These are phyloP conservation scores for Carex arenaria DNA, from an alignment of 202 grass and related monocot genomes.

Conservation along the genomic window DNA sequence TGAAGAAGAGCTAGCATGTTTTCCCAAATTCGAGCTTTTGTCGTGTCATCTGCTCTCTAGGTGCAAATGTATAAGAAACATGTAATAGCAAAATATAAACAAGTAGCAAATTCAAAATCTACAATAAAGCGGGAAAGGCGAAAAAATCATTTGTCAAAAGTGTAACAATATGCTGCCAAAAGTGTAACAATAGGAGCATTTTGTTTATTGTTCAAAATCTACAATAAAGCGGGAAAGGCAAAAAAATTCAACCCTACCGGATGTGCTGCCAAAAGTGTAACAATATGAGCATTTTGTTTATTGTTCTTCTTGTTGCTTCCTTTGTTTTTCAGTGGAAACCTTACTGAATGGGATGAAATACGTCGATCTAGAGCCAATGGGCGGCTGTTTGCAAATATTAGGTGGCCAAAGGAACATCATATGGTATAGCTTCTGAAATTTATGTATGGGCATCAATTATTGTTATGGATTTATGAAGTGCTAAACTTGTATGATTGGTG, in stretches of 20 bases:
- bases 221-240: neutral
- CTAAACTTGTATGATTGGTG: constrained; percentile 10
- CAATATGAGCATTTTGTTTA: constrained; percentile 12
- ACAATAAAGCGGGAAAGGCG: neutral
- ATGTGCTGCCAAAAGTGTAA: neutral
- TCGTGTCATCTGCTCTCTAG: neutral
- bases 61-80: neutral
- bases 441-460: neutral
- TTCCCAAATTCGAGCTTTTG: neutral
- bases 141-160: neutral
- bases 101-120: neutral
- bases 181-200: neutral
- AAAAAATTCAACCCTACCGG: neutral
- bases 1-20: neutral
- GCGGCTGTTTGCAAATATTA: constrained; percentile 68
- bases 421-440: constrained; percentile 42
- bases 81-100: neutral
- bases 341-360: constrained; percentile 67
- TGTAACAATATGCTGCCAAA: neutral
- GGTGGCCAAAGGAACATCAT: constrained; percentile 72
- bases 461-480: neutral
- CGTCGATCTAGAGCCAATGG: constrained; percentile 52
- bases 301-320: constrained; percentile 20
- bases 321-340: constrained; percentile 43
- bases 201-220: constrained; percentile 4